Evolutionary conservation across 345 rosid species (phyloP), one percentile per base, ranked within the genome.

Genomic region (Lepidium africanum): DNA sequence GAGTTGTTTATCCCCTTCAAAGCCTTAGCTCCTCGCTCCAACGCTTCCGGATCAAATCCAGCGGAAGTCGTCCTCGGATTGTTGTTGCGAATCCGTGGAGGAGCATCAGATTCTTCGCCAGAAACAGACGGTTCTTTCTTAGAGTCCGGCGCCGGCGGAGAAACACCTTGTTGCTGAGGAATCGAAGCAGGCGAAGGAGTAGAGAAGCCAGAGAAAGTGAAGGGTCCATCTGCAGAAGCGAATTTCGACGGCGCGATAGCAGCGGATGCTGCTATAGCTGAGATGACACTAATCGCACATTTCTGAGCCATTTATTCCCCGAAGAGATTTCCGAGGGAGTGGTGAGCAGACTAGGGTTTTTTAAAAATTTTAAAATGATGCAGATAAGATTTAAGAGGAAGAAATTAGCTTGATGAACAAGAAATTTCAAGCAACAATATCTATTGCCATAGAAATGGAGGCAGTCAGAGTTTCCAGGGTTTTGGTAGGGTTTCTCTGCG

Each of bases 31-130:
- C 97, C 97, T 21, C 88, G 86, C 81, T 91, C 97, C 49, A 94
- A 80, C 10, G 99, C 87, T 83, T 86, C 88, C 0, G 97, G 99
- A 70, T 94, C 95, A 57, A 94, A 91, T 7, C 99, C 99, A 27
- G 92, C 85, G 0, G 97, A 87, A 0, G 81, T 74, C 4, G 99
- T 94, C 78, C 95, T 79, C 9, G 99, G 97, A 54, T 87, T 75
- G 58, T 85, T 77, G 60, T 88, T 94, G 46, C 97, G 81, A 52
- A 74, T 79, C 76, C 72, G 87, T 38, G 82, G 70, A 58, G 72
- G 60, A 30, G 76, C 62, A 54, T 77, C 41, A 21, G 86, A 33
- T 40, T 76, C 86, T 42, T 70, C 76, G 32, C 45, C 77, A n/a
- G 76, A 12, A 7, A 27, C 40, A n/a, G 81, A n/a, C 9, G 59